These are phyloP conservation scores for Seiridium cupressi DNA, from an alignment of 2,329 filamentous ascomycete species.

Conservation along the genomic window DNA sequence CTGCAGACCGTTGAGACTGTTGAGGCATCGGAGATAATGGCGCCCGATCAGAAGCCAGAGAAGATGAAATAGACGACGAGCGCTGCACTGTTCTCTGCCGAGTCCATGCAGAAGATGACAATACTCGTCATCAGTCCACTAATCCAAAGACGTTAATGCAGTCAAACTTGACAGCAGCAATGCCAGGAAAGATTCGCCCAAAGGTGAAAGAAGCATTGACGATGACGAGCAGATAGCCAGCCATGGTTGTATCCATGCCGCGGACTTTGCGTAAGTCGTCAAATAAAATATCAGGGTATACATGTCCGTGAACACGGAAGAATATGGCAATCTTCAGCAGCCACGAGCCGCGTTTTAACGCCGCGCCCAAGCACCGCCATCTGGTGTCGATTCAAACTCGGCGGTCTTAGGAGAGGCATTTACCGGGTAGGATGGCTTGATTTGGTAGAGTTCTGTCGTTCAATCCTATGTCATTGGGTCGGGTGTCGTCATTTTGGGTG, in stretches of 20 bases:
- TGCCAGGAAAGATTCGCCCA: conserved; percentile 57
- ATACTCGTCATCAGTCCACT: conserved; percentile 26
- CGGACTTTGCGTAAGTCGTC: conserved; percentile 55
- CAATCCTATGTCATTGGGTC: no score
- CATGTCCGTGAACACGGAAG: conserved; percentile 40
- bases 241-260: conserved; percentile 53
- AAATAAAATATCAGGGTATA: conserved; percentile 60
- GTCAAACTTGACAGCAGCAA: conserved; percentile 57
- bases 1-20: conserved; percentile 39
- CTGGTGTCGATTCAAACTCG: background rate
- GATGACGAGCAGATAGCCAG: conserved; percentile 68
- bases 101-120: conserved; percentile 36
- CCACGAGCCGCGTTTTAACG: conserved; percentile 27
- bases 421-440: no score
- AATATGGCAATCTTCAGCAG: conserved; percentile 27
- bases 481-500: no score
- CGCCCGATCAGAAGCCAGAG: conserved; percentile 39
- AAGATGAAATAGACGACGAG: conserved; percentile 34
- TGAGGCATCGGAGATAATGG: conserved; percentile 42
- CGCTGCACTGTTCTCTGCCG: conserved; percentile 24
- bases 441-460: no score
- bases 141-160: conserved; percentile 45
- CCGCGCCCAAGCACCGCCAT: conserved; percentile 13
- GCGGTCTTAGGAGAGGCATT: background rate
- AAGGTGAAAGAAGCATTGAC: conserved; percentile 62